A percentile compares a stretch with the other conserved stretches of the same genome.
Conservation (phyloP, 768 basidiomycete species). For the Cyclocybe aegerita region DNA sequence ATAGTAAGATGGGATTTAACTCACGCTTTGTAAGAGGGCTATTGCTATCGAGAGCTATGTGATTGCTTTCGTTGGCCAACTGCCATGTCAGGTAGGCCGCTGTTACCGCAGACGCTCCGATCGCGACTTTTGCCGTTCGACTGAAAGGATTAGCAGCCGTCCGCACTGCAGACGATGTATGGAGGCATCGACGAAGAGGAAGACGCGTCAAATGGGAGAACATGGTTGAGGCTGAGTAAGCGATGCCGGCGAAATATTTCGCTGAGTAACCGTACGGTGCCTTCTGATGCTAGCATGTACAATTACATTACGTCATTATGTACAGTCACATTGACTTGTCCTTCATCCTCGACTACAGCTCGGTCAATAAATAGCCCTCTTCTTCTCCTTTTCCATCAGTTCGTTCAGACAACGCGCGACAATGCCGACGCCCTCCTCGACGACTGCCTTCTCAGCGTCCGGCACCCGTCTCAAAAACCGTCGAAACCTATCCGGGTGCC, state of each 20-base stretch:
- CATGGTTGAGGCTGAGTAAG: conserved; percentile 33
- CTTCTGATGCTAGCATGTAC: no score
- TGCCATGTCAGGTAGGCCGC: conserved; percentile 51
- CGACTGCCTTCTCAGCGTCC: conserved; percentile 47
- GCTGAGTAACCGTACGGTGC: conserved; percentile 6
- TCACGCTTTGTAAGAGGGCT: conserved; percentile 22
- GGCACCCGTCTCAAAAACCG: conserved; percentile 52
- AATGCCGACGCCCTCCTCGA: conserved; percentile 65
- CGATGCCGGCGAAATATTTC: conserved; percentile 10
- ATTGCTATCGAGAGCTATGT: conserved; percentile 49
- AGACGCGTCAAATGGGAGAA: conserved; percentile 54
- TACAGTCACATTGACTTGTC: conserved; percentile 16
- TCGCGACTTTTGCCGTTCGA: conserved; percentile 27
- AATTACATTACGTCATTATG: neutral
- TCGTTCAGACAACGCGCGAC: conserved; percentile 71
- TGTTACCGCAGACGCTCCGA: conserved; percentile 45
- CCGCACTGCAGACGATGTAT: conserved; percentile 34
- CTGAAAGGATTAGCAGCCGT: conserved; percentile 13
- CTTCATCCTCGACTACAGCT: conserved; percentile 6
- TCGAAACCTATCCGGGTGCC: conserved; percentile 82
- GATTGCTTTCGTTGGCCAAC: conserved; percentile 37
- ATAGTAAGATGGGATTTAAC: conserved; percentile 1
- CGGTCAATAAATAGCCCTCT: no score
- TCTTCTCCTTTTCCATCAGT: conserved; percentile 45
- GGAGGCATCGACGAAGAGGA: conserved; percentile 51